Evolutionary conservation across 2,329 filamentous ascomycete species (phyloP).

Genomic region (Clonostachys rhizophaga): DNA sequence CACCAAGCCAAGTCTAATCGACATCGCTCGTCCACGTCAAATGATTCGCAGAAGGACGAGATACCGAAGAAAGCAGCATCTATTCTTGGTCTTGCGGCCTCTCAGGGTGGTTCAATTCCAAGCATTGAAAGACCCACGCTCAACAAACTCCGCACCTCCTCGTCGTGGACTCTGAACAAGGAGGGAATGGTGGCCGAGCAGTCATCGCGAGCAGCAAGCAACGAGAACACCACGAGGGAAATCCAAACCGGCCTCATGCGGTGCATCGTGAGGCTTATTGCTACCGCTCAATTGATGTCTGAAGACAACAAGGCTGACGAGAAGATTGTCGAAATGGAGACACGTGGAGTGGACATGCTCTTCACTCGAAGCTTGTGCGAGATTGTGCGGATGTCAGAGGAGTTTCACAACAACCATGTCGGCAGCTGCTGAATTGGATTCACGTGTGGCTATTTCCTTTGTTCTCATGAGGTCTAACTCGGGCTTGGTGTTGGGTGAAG

Average conservation of each 20-base stretch:
- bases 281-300: constrained; percentile 35
- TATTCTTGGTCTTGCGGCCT: constrained; percentile 38
- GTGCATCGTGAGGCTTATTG: constrained; percentile 46
- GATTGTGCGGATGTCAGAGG: constrained; percentile 32
- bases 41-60: constrained; percentile 1
- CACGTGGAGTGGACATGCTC: constrained; percentile 27
- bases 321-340: constrained; percentile 3
- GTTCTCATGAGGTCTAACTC: too few relatives aligned
- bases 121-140: constrained; percentile 4
- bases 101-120: constrained; percentile 10
- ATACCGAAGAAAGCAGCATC: constrained; percentile 48
- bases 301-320: constrained; percentile 11
- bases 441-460: too few relatives aligned
- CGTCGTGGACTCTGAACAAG: constrained; percentile 13
- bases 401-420: constrained; percentile 4
- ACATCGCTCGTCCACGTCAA: neutral
- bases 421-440: too few relatives aligned
- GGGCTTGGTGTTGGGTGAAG: too few relatives aligned
- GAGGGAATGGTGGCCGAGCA: constrained; percentile 14
- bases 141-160: constrained; percentile 17
- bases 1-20: neutral
- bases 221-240: constrained; percentile 30
- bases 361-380: constrained; percentile 35
- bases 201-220: constrained; percentile 9
- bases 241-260: constrained; percentile 43